Evolutionary conservation across 202 grass and related monocot genomes (phyloP), one percentile per base, ranked within the genome.

Genomic region (Panicum virgatum): DNA sequence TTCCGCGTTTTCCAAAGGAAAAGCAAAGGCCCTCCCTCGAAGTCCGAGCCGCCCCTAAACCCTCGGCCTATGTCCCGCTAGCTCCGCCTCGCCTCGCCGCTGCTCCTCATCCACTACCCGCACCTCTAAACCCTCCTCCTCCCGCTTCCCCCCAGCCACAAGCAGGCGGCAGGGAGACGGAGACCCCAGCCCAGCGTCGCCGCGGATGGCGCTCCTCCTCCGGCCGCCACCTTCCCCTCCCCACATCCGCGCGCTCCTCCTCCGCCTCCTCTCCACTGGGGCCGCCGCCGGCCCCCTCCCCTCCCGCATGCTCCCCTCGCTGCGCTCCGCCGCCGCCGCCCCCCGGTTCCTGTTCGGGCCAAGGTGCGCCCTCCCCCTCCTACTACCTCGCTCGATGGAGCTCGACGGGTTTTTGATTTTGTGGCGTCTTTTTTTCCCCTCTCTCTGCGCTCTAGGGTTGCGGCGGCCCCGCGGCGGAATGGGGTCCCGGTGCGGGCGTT

Each of bases 141-240:
- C 45, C 63, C 63, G 47, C 47, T 43, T 2, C 2, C 7, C 20
- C 16, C 44, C 6, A 51, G 75, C 70, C 70, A 51, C 82, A 70
- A 57, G 19, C 19, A 37, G 25, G 65, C 74, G 57, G 19, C 36
- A 18, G 26, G 63, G 52, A 23, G 57, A 83, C 9, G 63, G 52
- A 23, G 57, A 83, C 9, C 6, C 48, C 32, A 34, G 32, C 45
- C 12, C 11, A 26, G 51, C 11, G 34, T 83, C 76, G 71, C 12
- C 63, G 67, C 79, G 72, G 77, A 97, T 97, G 95, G 92, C 92
- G 79, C 85, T 80, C 6, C 84, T 97, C 5, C 81, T 86, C 82
- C 73, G 88, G 47, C 78, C 84, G 20, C 23, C 82, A 19, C 67
- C 88, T 59, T 75, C 88, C 19, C 50, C 82, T 36, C 79, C 84